Percentiles rank a stretch among this genome's conserved stretches.
Conservation (phyloP, 345 rosid genomes). For the Noccaea caerulescens region DNA sequence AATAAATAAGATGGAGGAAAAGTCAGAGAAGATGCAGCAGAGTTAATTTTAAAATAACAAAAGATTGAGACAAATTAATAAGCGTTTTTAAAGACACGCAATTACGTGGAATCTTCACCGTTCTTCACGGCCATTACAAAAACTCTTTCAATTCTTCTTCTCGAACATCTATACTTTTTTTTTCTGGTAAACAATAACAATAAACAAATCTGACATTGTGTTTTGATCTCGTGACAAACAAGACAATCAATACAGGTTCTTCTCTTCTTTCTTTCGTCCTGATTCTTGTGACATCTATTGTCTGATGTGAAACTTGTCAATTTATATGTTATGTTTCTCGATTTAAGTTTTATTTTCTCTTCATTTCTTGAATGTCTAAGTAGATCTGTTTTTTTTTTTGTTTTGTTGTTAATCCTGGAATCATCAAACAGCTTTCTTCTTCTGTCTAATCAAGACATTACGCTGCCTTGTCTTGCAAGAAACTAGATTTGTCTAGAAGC, state of each 20-base stretch:
- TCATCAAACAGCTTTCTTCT: conserved; percentile 18
- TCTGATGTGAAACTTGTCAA: conserved; percentile 33
- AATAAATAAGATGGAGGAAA: neutral
- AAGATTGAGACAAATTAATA: conserved; percentile 16
- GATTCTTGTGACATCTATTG: conserved; percentile 38
- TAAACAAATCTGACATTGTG: conserved; percentile 31
- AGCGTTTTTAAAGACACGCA: conserved; percentile 21
- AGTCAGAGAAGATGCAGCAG: conserved; percentile 27
- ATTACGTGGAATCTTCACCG: conserved; percentile 40
- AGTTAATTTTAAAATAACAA: conserved; percentile 23
- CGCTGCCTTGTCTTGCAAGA: conserved; percentile 46
- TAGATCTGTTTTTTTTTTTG: conserved; percentile 28
- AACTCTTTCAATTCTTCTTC: conserved; percentile 29
- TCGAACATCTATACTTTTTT: neutral
- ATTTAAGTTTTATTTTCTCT: neutral
- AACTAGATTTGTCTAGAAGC: conserved; percentile 21
- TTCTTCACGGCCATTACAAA: conserved; percentile 41
- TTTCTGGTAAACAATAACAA: neutral
- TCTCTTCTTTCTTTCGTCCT: conserved; percentile 14
- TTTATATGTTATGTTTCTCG: conserved; percentile 5
- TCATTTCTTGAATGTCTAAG: conserved; percentile 20
- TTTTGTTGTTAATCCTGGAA: neutral
- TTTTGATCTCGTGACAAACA: conserved; percentile 35
- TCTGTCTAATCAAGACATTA: conserved; percentile 18
- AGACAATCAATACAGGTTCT: conserved; percentile 34